Evolutionary conservation across 2,329 filamentous ascomycete genomes (phyloP), one percentile per base, ranked within the genome.

Genomic region (Lachnellula suecica): DNA sequence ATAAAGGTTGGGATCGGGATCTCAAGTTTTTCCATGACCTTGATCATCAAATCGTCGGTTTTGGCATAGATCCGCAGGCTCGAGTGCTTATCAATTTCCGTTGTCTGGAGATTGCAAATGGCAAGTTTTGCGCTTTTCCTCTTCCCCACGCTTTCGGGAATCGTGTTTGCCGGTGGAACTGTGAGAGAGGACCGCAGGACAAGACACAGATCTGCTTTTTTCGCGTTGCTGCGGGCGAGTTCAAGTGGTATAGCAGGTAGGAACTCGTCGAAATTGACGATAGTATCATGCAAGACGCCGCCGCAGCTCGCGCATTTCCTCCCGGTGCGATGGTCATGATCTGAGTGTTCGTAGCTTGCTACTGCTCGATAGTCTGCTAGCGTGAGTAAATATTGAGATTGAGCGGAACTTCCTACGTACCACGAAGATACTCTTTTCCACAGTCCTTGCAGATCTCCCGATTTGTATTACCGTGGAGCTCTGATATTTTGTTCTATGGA

Each of bases 391-490:
- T 6, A 9, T 31, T 56, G 9, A 41, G 8, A 7, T 22, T 29
- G 17, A 7, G 20, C 8, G 34, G 10, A 1, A 20, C 5, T 25
- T 24, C 17, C 37, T 17, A 59, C 73, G 15, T 55, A 59, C 59
- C 59, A 20, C 74, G 68, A 11, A 78, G 68, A 23, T 75, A 77
- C 47, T 78, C 73, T 25, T 75, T 74, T 0, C 69, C 70, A 31
- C 74, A 78, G 9, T 72, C 68, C 38, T 70, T 68, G 56, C 75
- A 78, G 24, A 63, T 71, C 47, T 77, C 75, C 0, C 70, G 68
- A 38, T 76, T 78, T 31, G 68, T 77, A 42, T 78, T 78, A 0
- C 74, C 74, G 25, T 78, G 75, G 1, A 78, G 66, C 49, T 78
- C 74, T 0, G 74, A 75, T 41, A 77, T 74, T 9, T 47, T 68